Base-by-base conservation (phyloP, 2,329 filamentous ascomycete species). In the Atkinsonella hypoxylon region DNA sequence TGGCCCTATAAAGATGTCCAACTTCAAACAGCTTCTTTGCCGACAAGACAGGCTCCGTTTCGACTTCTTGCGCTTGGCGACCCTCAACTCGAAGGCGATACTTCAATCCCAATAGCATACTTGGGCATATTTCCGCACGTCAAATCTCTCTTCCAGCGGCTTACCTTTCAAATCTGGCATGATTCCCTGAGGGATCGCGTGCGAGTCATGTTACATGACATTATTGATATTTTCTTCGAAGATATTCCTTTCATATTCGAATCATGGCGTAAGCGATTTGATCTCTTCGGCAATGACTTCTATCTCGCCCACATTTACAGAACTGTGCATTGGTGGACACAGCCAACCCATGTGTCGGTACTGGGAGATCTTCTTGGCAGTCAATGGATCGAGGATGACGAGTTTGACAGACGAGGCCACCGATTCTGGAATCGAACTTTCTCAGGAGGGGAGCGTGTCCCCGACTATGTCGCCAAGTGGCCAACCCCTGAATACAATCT, bases 241-340 rank as follows among this genome's bases (percentile, higher is more conserved):
- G 89, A 95, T 64, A 69, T 89, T 2, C 82, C 81, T 7, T 77
- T 79, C 57, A 74, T 82, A 17, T 57, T 90, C 47, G 74, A 82
- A 57, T 83, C 82, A 1, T 71, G 77, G 47, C 79, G 87, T 56
- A 98, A 98, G 70, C 77, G 79, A 17, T 66, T 98, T 58, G 93
- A 98, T 66, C 78, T 96, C 2, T 79, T 89, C 61, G 93, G 93
- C 4, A 98, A 98, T 67, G 93, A 98, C 68, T 87, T 82, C 62
- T 98, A 97, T 67, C 78, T 98, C 32, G 88, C 87, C 18, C 93
- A 98, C 65, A 89, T 96, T 52, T 96, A 94, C 67, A 79, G 88
- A 15, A 86, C 82, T 0, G 68, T 95, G 47, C 77, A 79, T 57
- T 95, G 89, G 88, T 94, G 87, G 84, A 79, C 85, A 0, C 70